Evolutionary conservation across 805 yeast species (phyloP), one percentile per base, ranked within the genome.

Genomic region (Metschnikowia dekortorum): DNA sequence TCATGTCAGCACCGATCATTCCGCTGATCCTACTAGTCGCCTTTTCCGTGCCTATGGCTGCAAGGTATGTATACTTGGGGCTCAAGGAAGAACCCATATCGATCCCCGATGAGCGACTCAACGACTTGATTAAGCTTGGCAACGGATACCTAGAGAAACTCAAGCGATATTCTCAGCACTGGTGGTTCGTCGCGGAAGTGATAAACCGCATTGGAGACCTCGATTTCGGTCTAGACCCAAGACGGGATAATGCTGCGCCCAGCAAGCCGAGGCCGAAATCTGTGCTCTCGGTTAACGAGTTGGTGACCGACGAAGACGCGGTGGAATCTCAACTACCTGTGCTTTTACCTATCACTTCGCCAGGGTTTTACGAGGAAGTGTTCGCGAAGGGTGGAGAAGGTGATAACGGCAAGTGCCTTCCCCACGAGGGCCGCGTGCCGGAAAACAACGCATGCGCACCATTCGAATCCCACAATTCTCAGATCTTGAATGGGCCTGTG

Each of bases 171-270:
- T 46, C 55, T 8, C 44, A 44, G 14, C 50, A 51, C 9, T 57
- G 59, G 59, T 56, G 61, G 61, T 56, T 57, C 38, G 53, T 57
- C 6, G 41, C 47, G 8, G 56, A 57, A 47, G 55, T 56, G 2
- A 35, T 57, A 11, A 39, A 35, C 13, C 50, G 52, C 2, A 48
- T 57, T 11, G 44, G 39, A 30, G 46, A 44, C 28, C 48, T 49
- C 4, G 50, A 39, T 33, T 36, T 28, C 29, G 35, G 34, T 8
- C 48, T 37, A 18, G 36, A 35, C 10, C 22, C 29, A 2, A 32
- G 44, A 22, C 31, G 14, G 16, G 18, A 42, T 35, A 31, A 45
- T 22, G 11, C 34, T 9, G 7, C 33, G 44, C 29, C 16, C 35
- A 41, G 29, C 32, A 46, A 18, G 4, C 38, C 34, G 13, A 26